Evolutionary conservation across 768 basidiomycete genomes (phyloP).

Genomic region (Boletus rufocinnamomeus): DNA sequence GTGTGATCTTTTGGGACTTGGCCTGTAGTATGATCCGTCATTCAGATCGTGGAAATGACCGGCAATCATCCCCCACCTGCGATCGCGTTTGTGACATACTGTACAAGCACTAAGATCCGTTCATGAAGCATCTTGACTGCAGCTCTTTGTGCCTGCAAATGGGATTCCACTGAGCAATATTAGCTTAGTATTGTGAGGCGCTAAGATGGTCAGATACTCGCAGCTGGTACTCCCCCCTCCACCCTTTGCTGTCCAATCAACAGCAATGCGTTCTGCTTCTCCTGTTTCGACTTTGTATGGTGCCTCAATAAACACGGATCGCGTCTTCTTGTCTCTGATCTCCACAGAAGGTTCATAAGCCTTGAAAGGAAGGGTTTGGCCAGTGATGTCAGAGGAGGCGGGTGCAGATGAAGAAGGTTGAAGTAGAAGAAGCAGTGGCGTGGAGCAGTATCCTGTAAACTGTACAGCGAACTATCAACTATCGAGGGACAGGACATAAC

Average conservation of each 20-base stretch:
- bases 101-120: constrained; percentile 81
- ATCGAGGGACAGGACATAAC: neutral
- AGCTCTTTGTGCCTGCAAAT: constrained; percentile 88
- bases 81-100: constrained; percentile 79
- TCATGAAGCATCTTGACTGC: constrained; percentile 97
- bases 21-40: constrained; percentile 43
- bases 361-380: constrained; percentile 83
- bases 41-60: neutral
- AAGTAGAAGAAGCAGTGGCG: constrained; percentile 82
- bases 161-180: constrained; percentile 71
- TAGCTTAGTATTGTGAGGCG: neutral
- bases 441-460: constrained; percentile 85
- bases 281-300: constrained; percentile 93
- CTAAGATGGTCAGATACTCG: constrained; percentile 41
- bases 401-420: constrained; percentile 54
- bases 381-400: constrained; percentile 52
- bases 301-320: constrained; percentile 81
- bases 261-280: constrained; percentile 97
- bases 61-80: constrained; percentile 51
- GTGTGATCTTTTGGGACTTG: constrained; percentile 76
- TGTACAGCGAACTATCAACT: constrained; percentile 33
- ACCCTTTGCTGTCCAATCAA: constrained; percentile 91
- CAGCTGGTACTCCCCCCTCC: constrained; percentile 80
- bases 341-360: constrained; percentile 94
- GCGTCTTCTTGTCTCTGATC: constrained; percentile 74